Percentiles rank a stretch among this genome's conserved stretches.
These are phyloP conservation scores for Botrytis byssoidea DNA, from an alignment of 2,329 filamentous ascomycete genomes.

Conservation along the genomic window DNA sequence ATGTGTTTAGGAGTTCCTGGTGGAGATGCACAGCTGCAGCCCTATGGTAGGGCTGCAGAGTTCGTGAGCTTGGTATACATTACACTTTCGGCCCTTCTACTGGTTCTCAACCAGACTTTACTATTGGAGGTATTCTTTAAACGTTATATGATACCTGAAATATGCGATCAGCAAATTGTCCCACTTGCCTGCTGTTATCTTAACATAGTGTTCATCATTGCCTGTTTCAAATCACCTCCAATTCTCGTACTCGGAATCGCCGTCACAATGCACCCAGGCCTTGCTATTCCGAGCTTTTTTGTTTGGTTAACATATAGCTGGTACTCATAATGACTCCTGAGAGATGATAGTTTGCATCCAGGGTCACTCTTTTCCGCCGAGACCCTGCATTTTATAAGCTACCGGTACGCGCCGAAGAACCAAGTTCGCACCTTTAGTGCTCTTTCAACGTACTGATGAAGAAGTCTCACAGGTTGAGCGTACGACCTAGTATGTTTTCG, in stretches of 20 bases:
- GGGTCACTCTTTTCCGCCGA: background rate
- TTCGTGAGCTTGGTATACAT: background rate
- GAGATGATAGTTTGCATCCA: background rate
- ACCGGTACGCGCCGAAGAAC: background rate
- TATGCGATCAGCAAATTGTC: slow-evolving; percentile 4
- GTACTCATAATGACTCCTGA: background rate
- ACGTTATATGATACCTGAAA: background rate
- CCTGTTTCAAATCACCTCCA: background rate
- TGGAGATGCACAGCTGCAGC: slow-evolving; percentile 11
- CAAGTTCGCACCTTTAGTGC: background rate
- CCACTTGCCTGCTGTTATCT: background rate
- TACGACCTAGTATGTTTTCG: background rate
- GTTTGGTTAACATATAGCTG: background rate
- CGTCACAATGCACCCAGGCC: background rate
- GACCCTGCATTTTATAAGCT: background rate
- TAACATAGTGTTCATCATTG: background rate
- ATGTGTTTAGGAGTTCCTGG: background rate
- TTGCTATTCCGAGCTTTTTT: background rate
- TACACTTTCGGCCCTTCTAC: background rate
- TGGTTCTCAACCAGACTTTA: background rate
- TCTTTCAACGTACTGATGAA: background rate
- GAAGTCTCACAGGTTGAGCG: background rate
- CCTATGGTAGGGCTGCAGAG: slow-evolving; percentile 14
- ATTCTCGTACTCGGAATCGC: background rate
- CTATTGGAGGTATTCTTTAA: background rate